phyloP scores from a whole-genome alignment of 2,329 filamentous ascomycete species.

The Pseudopyricularia cyperi region DNA sequence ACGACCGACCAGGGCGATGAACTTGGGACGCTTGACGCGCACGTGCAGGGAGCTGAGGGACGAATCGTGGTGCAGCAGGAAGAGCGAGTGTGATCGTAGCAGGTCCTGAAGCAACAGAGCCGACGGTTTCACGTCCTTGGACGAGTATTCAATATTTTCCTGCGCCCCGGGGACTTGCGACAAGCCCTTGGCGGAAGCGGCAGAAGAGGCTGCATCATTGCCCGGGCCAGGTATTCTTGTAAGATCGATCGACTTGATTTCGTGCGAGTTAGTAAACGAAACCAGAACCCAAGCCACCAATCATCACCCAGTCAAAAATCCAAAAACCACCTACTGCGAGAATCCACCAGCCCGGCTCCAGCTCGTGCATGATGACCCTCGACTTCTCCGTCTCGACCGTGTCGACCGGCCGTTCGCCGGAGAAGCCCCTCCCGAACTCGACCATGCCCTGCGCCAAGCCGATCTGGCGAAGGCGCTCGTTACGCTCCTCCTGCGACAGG shows the following conservation, averaged over 20 bases:
- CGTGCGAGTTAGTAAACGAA: too few relatives aligned
- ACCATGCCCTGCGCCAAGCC: constrained; percentile 95
- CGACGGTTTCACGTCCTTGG: constrained; percentile 77
- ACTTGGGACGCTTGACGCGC: constrained; percentile 50
- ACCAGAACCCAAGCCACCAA: background rate
- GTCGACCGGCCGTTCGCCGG: constrained; percentile 62
- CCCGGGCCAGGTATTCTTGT: constrained; percentile 14
- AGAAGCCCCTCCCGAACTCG: constrained; percentile 81
- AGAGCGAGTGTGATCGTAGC: constrained; percentile 67
- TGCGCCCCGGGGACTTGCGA: constrained; percentile 16
- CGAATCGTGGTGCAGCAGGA: constrained; percentile 75
- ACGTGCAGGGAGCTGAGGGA: constrained; percentile 60
- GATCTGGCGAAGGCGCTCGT: constrained; percentile 83
- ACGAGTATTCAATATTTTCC: constrained; percentile 63
- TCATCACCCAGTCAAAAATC: background rate
- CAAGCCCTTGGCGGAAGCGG: background rate
- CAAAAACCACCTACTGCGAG: constrained; percentile 54
- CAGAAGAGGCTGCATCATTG: background rate
- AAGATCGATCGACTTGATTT: constrained; percentile 8
- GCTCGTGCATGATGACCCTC: constrained; percentile 70
- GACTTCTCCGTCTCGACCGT: constrained; percentile 85
- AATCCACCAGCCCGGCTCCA: constrained; percentile 93
- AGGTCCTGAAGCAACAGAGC: constrained; percentile 69
- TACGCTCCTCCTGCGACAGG: constrained; percentile 52
- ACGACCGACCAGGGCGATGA: constrained; percentile 58